These are phyloP conservation scores for Quercus agrifolia DNA, from an alignment of 306 rosid species.

Conservation along the genomic window DNA sequence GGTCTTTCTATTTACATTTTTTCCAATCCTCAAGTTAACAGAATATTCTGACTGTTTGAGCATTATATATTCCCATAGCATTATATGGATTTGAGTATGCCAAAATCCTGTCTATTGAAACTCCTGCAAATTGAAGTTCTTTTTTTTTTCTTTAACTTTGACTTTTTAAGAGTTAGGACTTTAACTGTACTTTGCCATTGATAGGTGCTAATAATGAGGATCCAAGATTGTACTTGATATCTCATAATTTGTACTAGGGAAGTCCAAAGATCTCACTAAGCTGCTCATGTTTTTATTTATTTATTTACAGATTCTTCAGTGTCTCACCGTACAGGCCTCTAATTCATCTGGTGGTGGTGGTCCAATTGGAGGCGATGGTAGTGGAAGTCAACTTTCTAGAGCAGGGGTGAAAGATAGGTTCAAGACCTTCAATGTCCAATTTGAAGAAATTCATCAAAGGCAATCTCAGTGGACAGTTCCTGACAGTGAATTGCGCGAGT, in stretches of 20 bases:
- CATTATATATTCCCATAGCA: not conserved
- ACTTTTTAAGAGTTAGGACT: not conserved
- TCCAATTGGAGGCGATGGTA: constrained; percentile 23
- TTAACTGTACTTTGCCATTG: not conserved
- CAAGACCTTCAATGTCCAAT: constrained; percentile 78
- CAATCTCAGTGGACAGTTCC: constrained; percentile 99
- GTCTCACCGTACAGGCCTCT: constrained; percentile 73
- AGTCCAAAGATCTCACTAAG: not conserved
- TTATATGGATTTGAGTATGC: not conserved
- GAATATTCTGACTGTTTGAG: not conserved
- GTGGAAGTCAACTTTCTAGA: constrained; percentile 65
- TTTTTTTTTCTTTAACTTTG: too few relatives aligned
- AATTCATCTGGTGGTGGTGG: constrained; percentile 47
- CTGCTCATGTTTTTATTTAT: not conserved
- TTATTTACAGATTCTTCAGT: constrained; percentile 75
- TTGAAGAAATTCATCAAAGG: constrained; percentile 87
- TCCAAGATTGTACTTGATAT: not conserved
- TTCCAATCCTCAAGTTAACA: not conserved
- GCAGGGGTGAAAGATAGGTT: constrained; percentile 72
- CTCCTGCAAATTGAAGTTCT: too few relatives aligned
- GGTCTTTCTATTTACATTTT: not conserved
- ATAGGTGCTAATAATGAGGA: constrained; percentile 10
- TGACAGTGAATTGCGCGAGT: constrained; percentile 92
- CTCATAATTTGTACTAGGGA: not conserved
- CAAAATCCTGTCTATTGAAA: not conserved